These are phyloP conservation scores for Monsonia emarginata DNA, from an alignment of 441 rosid species.

Conservation along the genomic window DNA sequence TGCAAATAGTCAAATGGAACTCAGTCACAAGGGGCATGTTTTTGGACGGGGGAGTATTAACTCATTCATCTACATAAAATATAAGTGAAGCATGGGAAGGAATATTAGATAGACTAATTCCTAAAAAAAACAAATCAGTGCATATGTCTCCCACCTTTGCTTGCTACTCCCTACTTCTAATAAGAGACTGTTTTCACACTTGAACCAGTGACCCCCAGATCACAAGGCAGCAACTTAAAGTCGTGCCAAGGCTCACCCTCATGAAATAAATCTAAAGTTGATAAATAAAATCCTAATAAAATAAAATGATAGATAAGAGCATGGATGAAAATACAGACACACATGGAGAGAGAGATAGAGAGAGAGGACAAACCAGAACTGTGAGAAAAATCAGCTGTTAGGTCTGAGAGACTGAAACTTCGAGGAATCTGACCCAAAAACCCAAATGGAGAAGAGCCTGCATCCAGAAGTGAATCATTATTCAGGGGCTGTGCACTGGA, in stretches of 20 bases:
- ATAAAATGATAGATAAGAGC: background rate
- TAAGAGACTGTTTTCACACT: too few relatives aligned
- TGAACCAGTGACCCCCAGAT: too few relatives aligned
- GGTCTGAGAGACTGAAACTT: constrained; percentile 83
- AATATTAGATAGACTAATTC: background rate
- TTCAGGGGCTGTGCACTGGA: constrained; percentile 61
- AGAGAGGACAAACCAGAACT: constrained; percentile 58
- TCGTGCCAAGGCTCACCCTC: too few relatives aligned
- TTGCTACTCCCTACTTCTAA: too few relatives aligned
- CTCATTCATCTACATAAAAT: background rate
- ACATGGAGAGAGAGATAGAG: too few relatives aligned
- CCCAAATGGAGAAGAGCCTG: constrained; percentile 64
- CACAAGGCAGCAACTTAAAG: too few relatives aligned
- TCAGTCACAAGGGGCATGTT: too few relatives aligned
- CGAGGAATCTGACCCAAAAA: constrained; percentile 71
- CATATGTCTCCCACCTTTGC: too few relatives aligned
- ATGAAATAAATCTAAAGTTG: too few relatives aligned
- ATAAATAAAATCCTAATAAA: background rate
- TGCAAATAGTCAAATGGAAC: too few relatives aligned
- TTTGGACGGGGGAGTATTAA: too few relatives aligned
- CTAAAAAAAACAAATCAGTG: background rate
- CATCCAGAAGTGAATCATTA: constrained; percentile 58
- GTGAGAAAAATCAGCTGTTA: constrained; percentile 78
- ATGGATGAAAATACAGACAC: too few relatives aligned
- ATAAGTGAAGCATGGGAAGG: background rate